Evolutionary conservation across 257 asterid genomes (phyloP).

Genomic region (Coffea canephora): DNA sequence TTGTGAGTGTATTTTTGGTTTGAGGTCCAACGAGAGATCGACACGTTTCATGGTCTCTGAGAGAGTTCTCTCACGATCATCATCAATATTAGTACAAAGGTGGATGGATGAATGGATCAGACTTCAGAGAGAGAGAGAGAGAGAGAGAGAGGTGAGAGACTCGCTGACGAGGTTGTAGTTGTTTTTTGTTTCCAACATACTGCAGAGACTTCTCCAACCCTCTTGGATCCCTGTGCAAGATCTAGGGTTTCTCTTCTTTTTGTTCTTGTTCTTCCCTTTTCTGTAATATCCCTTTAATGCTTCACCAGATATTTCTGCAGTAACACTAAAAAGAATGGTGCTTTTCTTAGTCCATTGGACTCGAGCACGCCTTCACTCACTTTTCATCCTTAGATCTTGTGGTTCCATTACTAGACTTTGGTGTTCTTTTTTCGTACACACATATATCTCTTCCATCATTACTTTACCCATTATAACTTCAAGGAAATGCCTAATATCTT

Average conservation of each 20-base stretch:
- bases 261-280: slow-evolving; percentile 23
- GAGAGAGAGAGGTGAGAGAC: slow-evolving; percentile 16
- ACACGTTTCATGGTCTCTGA: slow-evolving; percentile 48
- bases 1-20: not conserved
- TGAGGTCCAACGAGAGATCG: slow-evolving; percentile 42
- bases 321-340: slow-evolving; percentile 14
- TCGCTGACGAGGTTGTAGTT: slow-evolving; percentile 40
- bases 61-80: not conserved
- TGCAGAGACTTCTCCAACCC: slow-evolving; percentile 34
- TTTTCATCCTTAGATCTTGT: slow-evolving; percentile 43
- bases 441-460: slow-evolving; percentile 3
- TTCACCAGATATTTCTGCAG: slow-evolving; percentile 17
- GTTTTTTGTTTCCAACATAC: slow-evolving; percentile 19
- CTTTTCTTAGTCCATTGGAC: slow-evolving; percentile 24
- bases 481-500: not conserved
- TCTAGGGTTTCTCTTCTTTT: slow-evolving; percentile 73
- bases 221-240: slow-evolving; percentile 69
- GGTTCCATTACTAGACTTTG: slow-evolving; percentile 20
- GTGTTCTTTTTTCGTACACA: not conserved
- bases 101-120: not conserved
- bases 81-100: not conserved
- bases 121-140: not conserved
- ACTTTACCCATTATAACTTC: not conserved
- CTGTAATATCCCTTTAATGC: slow-evolving; percentile 16
- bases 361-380: slow-evolving; percentile 31